Evolutionary conservation across 2,329 filamentous ascomycete genomes (phyloP).

Genomic region (Lachnellula willkommii): DNA sequence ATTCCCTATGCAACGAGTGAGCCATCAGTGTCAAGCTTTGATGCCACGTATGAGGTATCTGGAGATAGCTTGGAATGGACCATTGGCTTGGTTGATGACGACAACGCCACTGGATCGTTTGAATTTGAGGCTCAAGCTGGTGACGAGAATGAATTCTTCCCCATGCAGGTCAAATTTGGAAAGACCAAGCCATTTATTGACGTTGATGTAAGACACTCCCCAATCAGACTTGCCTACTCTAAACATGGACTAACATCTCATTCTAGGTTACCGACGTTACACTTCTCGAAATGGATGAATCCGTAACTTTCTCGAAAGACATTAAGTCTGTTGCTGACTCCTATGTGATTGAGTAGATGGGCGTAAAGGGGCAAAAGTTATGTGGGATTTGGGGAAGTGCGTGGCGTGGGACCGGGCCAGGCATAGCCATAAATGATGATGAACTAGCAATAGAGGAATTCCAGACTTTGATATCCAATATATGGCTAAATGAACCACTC

Average conservation of each 20-base stretch:
- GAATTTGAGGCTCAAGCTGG: slow-evolving; percentile 89
- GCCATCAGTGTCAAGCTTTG: slow-evolving; percentile 85
- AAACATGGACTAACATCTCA: slow-evolving; percentile 23
- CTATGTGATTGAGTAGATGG: slow-evolving; percentile 66
- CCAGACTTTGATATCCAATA: not conserved
- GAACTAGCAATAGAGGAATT: slow-evolving; percentile 14
- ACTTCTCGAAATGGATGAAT: slow-evolving; percentile 69
- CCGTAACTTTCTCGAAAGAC: slow-evolving; percentile 78
- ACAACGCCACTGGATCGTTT: slow-evolving; percentile 79
- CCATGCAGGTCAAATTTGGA: slow-evolving; percentile 85
- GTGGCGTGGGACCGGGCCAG: slow-evolving; percentile 20
- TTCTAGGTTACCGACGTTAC: slow-evolving; percentile 61
- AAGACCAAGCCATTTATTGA: slow-evolving; percentile 85
- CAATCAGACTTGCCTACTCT: slow-evolving; percentile 5
- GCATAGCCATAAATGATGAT: slow-evolving; percentile 12
- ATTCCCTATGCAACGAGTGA: slow-evolving; percentile 85
- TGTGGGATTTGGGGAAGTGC: slow-evolving; percentile 14
- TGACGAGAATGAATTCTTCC: slow-evolving; percentile 95
- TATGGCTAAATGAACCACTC: not conserved
- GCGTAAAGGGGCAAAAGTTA: slow-evolving; percentile 21
- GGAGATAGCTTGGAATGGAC: slow-evolving; percentile 93
- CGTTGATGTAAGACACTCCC: slow-evolving; percentile 69
- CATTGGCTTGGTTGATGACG: slow-evolving; percentile 77
- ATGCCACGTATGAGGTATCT: slow-evolving; percentile 88
- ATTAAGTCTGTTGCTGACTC: slow-evolving; percentile 70